Percentiles rank a stretch among this genome's conserved stretches.
These are phyloP conservation scores for Diplosphaera chodatii DNA, from an alignment of 139 green algal genomes.

Conservation along the genomic window DNA sequence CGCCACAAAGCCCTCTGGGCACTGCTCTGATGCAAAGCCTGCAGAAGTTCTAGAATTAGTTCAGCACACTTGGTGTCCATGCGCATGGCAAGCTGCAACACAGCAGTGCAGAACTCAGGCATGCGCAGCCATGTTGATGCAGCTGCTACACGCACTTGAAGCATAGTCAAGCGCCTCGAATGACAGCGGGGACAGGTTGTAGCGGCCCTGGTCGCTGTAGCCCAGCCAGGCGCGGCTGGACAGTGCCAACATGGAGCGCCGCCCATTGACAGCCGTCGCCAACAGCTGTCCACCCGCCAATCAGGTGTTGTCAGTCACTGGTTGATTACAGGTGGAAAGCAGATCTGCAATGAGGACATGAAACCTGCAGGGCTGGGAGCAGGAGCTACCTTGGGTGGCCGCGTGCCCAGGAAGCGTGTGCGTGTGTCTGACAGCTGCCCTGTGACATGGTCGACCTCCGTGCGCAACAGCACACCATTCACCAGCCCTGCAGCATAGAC, in stretches of 20 bases:
- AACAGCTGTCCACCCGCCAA: too few species aligned
- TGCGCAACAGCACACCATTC: conserved; percentile 92
- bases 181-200: conserved; percentile 81
- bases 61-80: not conserved
- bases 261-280: conserved; percentile 50
- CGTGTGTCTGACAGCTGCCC: conserved; percentile 79
- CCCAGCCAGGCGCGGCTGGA: conserved; percentile 90
- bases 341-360: too few species aligned
- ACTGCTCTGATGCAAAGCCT: conserved; percentile 89
- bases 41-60: conserved; percentile 1
- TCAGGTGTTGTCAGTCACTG: too few species aligned
- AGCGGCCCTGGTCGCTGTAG: conserved; percentile 82
- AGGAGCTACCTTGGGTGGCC: conserved; percentile 69
- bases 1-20: conserved; percentile 94
- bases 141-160: conserved; percentile 32
- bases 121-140: too few species aligned
- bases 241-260: conserved; percentile 86
- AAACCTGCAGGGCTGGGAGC: too few species aligned
- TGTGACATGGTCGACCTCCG: conserved; percentile 81
- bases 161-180: conserved; percentile 84
- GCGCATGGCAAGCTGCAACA: too few species aligned
- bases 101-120: too few species aligned
- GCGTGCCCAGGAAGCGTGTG: conserved; percentile 87
- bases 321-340: too few species aligned
- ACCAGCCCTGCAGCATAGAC: conserved; percentile 71